A percentile compares a stretch with the other conserved stretches of the same genome.
Conservation (phyloP, 228 moss, liverwort and hornwort genomes). For the Sphagnum magellanicum region DNA sequence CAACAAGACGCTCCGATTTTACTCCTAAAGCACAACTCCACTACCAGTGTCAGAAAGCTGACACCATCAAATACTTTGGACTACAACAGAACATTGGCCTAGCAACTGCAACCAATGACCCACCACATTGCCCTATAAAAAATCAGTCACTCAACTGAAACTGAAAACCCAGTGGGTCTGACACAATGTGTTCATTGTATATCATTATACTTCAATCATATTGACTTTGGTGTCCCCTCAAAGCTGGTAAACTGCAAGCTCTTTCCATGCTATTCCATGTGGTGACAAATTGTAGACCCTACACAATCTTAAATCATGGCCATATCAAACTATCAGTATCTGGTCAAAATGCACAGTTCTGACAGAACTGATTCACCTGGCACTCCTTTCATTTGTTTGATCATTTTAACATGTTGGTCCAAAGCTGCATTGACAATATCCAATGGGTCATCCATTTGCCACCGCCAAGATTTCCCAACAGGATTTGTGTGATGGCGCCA, state of each 20-base stretch:
- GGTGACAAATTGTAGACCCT: too few species aligned
- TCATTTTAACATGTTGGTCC: constrained; percentile 87
- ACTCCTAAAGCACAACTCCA: constrained; percentile 49
- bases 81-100: background rate
- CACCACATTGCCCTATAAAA: background rate
- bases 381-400: constrained; percentile 98
- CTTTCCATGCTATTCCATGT: too few species aligned
- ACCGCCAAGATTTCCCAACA: constrained; percentile 93
- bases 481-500: constrained; percentile 99
- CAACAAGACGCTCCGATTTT: constrained; percentile 82
- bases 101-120: background rate
- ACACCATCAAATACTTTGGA: background rate
- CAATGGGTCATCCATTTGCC: constrained; percentile 97
- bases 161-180: too few species aligned
- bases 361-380: constrained; percentile 51
- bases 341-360: background rate
- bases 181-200: too few species aligned
- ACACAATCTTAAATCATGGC: too few species aligned
- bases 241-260: too few species aligned
- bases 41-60: background rate
- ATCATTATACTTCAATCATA: too few species aligned
- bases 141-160: background rate
- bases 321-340: background rate
- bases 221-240: too few species aligned
- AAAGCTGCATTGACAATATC: constrained; percentile 92